Base-by-base conservation (phyloP, 1,284 basidiomycete species). In the Acaromyces ingoldii region DNA sequence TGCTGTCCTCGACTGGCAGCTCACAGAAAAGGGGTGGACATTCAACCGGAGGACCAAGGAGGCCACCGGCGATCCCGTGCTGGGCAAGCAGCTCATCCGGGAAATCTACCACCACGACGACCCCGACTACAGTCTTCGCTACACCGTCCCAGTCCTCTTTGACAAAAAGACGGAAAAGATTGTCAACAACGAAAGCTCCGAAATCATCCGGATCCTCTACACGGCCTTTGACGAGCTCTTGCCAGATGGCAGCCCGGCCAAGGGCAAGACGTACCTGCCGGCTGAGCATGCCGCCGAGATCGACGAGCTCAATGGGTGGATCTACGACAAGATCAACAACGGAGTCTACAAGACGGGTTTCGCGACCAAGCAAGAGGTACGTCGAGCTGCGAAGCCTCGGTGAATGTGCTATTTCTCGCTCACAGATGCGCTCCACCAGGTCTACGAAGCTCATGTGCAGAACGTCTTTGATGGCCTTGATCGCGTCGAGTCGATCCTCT, bases 201-300 rank as follows among this genome's bases (percentile, higher is more conserved):
- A 76, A 34, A 60, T 96, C 69, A 91, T 97, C 67, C 85, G 92
- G 49, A 88, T 91, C 40, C 82, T 96, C 77, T 93, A 95, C 77
- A 80, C 51, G n/a, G 56, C 53, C 10, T 74, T 75, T 36, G 65
- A 75, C 51, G 66, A 72, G 6, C 67, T 72, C 43, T 17, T 74
- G n/a, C 60, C 65, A 3, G 19, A 58, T 9, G 57, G 63, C 37
- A 34, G 33, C 33, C 33, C 33, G n/a, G 54, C 57, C 53, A 51
- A 50, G 11, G 70, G 64, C 6, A 28, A 65, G 24, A 64, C 57
- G 13, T 74, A 57, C 57, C 96, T 95, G 77, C 91, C 91, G 1
- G 78, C 84, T 4, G 45, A 19, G 15, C 17, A 33, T 15, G 13
- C 13, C 59, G 77, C 81, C 3, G 84, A 92, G 76, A 97, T 98